Evolutionary conservation across 805 yeast genomes (phyloP).

Genomic region (Suhomyces vadensis): DNA sequence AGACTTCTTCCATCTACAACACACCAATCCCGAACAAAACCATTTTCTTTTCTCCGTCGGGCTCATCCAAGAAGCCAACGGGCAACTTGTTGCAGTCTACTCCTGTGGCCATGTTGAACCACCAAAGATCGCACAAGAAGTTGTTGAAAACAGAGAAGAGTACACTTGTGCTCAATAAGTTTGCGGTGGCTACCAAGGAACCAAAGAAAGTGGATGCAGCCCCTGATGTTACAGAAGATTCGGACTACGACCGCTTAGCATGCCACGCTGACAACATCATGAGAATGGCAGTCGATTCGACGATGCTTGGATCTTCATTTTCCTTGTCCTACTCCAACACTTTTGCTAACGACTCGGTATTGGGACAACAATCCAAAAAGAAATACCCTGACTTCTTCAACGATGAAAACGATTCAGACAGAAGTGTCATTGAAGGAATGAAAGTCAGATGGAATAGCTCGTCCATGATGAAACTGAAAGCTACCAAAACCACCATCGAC

Average conservation of each 20-base stretch:
- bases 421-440: constrained; percentile 19
- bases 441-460: constrained; percentile 17
- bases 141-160: constrained; percentile 9
- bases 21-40: constrained; percentile 32
- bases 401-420: constrained; percentile 22
- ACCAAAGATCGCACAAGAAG: constrained; percentile 16
- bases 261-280: constrained; percentile 48
- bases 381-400: constrained; percentile 16
- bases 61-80: constrained; percentile 16
- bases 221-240: constrained; percentile 16
- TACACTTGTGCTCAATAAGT: neutral
- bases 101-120: constrained; percentile 22
- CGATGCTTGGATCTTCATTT: constrained; percentile 45
- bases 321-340: constrained; percentile 39
- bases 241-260: constrained; percentile 41
- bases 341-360: constrained; percentile 34
- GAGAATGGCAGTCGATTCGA: constrained; percentile 49
- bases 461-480: constrained; percentile 16
- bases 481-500: constrained; percentile 34
- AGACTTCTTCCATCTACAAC: constrained; percentile 16
- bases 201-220: neutral
- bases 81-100: constrained; percentile 24
- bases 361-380: constrained; percentile 16
- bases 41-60: constrained; percentile 30
- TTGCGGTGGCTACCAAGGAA: constrained; percentile 2